Evolutionary conservation across 441 rosid genomes (phyloP), one percentile per base, ranked within the genome.

Genomic region (Erodium texanum): DNA sequence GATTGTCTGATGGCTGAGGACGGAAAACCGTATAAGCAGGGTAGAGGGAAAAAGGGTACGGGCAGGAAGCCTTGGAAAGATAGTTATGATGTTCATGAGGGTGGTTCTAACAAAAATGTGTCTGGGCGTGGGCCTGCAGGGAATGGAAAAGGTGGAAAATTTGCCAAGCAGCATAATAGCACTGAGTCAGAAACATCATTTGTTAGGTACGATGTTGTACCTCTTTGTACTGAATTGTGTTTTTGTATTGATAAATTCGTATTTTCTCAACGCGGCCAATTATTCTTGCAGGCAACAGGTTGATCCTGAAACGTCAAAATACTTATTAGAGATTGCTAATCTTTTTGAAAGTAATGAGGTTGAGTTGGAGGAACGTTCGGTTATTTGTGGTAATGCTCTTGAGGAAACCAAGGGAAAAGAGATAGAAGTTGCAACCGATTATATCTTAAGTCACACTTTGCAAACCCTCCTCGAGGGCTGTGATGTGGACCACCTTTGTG

Each of bases 391-490:
- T 54, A 92, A 82, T 83, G 98, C 99, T 24, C 87, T 94, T 66
- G 97, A 88, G 76, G 99, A 92, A 85, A 83, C 97, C 56, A 82
- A 72, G 77, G 98, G 94, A 67, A 89, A 91, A 74, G 98, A 92
- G 68, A 85, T 84, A 36, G 97, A 91, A 68, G 81, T 94, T 73
- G 90, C 97, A 2, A 91, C 98, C 3, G 99, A 94, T 73, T 92
- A 92, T 75, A 88, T 88, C 70, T 76, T 88, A 70, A 94, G 93
- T 74, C 97, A 92, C 80, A 85, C 85, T 56, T 54, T 95, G 84
- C 89, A 92, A 81, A 84, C 81, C 69, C 89, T 92, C 5, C 89
- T 95, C 7, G 96, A 92, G 73, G 97, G 93, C 43, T 89, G 92
- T 77, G 86, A 87, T 66, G 78, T 84, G 74, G 92, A 90, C 68